Conservation (phyloP, 805 yeast species). For the Danielia reshetovae region DNA sequence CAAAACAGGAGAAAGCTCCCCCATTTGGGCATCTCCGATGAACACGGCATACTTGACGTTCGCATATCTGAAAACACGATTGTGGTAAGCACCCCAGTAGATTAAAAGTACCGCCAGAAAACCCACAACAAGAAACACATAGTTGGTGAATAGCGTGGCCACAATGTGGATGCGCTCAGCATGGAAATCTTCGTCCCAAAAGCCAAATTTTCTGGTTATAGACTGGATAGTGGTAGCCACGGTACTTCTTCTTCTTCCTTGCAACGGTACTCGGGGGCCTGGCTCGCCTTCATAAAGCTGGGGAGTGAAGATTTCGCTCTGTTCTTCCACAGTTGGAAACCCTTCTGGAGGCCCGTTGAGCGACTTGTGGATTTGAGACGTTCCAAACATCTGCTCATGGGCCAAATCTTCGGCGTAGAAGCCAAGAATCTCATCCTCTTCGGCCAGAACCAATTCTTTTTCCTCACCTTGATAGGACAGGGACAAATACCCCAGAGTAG, state of each 20-base stretch:
- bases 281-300: background rate
- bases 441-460: no score
- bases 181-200: constrained; percentile 27
- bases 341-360: background rate
- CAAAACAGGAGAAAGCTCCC: constrained; percentile 20
- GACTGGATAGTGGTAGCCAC: constrained; percentile 19
- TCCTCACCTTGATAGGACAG: no score
- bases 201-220: constrained; percentile 19
- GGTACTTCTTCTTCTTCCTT: constrained; percentile 17
- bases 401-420: constrained; percentile 3
- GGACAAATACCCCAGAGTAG: no score
- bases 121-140: constrained; percentile 19
- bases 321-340: background rate
- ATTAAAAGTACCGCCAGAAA: constrained; percentile 23
- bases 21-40: constrained; percentile 22
- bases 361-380: constrained; percentile 6
- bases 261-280: background rate
- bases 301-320: background rate
- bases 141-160: constrained; percentile 21
- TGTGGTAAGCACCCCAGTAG: constrained; percentile 32
- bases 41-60: constrained; percentile 24
- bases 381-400: constrained; percentile 12
- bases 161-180: constrained; percentile 20
- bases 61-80: constrained; percentile 18
- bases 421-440: constrained; percentile 5